A percentile compares a stretch with the other conserved stretches of the same genome.
Evolutionary conservation across 2,329 filamentous ascomycete species (phyloP).

Genomic region (Rutstroemia sp.): DNA sequence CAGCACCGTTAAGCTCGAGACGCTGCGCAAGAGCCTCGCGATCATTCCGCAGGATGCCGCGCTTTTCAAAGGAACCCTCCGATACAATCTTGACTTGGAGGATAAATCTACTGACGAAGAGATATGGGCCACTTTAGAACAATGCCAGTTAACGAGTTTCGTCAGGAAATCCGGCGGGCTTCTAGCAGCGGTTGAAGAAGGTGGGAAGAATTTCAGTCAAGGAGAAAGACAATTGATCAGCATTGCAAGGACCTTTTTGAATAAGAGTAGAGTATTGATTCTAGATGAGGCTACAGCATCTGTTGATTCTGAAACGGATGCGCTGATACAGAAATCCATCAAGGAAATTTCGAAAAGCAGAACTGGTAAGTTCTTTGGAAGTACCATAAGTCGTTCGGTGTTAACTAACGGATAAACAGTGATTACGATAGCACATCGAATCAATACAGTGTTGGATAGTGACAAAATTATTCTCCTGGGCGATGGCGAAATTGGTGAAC

Average conservation of each 20-base stretch:
- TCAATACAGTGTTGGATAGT: too few relatives aligned
- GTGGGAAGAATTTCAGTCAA: not conserved
- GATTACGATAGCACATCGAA: too few relatives aligned
- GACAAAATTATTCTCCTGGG: too few relatives aligned
- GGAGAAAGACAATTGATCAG: constrained; percentile 73
- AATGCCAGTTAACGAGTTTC: not conserved
- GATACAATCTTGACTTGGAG: constrained; percentile 81
- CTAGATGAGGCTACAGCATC: constrained; percentile 61
- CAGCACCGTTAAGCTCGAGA: constrained; percentile 16
- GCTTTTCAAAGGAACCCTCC: constrained; percentile 75
- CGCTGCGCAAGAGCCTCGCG: constrained; percentile 17
- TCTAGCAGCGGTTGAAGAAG: not conserved
- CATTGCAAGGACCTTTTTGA: constrained; percentile 60
- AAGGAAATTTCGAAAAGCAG: too few relatives aligned
- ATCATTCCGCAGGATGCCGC: constrained; percentile 53
- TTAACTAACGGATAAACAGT: too few relatives aligned
- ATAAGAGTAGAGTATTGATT: constrained; percentile 56
- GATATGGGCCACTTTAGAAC: not conserved
- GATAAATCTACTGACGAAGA: not conserved
- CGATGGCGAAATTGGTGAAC: too few relatives aligned
- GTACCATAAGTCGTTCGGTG: too few relatives aligned
- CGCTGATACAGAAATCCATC: not conserved
- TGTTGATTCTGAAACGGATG: constrained; percentile 32
- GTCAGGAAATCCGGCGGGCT: not conserved
- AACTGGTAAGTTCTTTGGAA: too few relatives aligned